Conservation (phyloP, 768 basidiomycete genomes). For the Tremella mesenterica region DNA sequence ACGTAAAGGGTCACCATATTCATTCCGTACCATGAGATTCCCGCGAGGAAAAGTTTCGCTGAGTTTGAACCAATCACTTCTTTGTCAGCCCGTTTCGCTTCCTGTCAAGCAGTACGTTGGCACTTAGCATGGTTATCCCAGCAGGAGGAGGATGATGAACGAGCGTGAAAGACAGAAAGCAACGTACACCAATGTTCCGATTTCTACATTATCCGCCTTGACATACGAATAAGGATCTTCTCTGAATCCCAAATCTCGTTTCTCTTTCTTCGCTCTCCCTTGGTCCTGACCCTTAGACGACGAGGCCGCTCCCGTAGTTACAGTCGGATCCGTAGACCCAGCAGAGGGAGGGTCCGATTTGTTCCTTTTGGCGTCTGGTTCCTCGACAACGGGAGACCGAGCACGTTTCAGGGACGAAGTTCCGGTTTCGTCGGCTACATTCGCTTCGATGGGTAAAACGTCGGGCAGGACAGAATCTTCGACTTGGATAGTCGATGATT, state of each 20-base stretch:
- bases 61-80: constrained; percentile 65
- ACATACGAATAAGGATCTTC: constrained; percentile 89
- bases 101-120: no score
- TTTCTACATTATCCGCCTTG: constrained; percentile 58
- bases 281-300: constrained; percentile 6
- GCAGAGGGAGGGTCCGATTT: not conserved
- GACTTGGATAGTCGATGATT: not conserved
- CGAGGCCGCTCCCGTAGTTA: not conserved
- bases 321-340: no score
- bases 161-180: not conserved
- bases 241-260: constrained; percentile 54
- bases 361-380: not conserved
- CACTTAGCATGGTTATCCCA: not conserved
- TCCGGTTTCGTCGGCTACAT: constrained; percentile 39
- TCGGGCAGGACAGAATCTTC: not conserved
- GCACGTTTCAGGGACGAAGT: constrained; percentile 45
- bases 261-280: constrained; percentile 20
- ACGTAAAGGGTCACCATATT: constrained; percentile 50
- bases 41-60: constrained; percentile 60
- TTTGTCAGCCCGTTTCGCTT: not conserved
- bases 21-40: constrained; percentile 81
- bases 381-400: constrained; percentile 5
- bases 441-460: constrained; percentile 2
- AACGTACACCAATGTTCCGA: constrained; percentile 65
- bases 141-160: not conserved